Base-by-base conservation (phyloP, 2,329 filamentous ascomycete species). In the Penicillium sp. region DNA sequence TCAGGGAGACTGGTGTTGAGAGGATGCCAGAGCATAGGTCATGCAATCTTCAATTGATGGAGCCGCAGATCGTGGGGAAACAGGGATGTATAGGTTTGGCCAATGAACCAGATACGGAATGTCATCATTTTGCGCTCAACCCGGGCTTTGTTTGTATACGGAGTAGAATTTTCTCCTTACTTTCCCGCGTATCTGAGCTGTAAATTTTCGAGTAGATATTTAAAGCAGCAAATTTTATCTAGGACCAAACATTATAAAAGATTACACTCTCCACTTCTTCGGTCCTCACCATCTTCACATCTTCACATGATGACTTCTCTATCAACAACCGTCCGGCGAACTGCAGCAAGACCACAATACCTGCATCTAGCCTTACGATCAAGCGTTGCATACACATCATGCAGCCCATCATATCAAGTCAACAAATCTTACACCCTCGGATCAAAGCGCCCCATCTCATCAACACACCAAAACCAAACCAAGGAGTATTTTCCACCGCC, bases 291-390 rank as follows among this genome's bases (percentile, higher is more conserved):
- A 43, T 13, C 5, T 11, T 46, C 9, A 32, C 27, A 47, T 32
- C 31, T 29, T 38, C 48, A 56, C 49, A 49, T 24, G 32, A 74
- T 73, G 71, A 71, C 62, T 47, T 65, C 67, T 8, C 47, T 70
- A 43, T 61, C 67, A 43, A 54, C 61, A 8, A 63, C 61, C 7
- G 58, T 61, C 27, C 66, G 69, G 4, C 62, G 70, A 65, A 64
- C 59, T 24, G 64, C 64, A 49, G 54, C 53, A 43, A 59, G 68
- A 27, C 64, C 68, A 6, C 66, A 68, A 43, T 65, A 63, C 31
- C 47, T 70, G 16, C 61, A 64, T 31, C 45, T 69, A 7, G 56
- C 59, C 5, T 44, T 63, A n/a, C 63, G 67, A 44, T 59, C 67
- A 10, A 63, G 57, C 16, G 44, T 65, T 36, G 60, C 65, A 24